Conservation (phyloP, 2,329 filamentous ascomycete species). For the Colletotrichum magnum region DNA sequence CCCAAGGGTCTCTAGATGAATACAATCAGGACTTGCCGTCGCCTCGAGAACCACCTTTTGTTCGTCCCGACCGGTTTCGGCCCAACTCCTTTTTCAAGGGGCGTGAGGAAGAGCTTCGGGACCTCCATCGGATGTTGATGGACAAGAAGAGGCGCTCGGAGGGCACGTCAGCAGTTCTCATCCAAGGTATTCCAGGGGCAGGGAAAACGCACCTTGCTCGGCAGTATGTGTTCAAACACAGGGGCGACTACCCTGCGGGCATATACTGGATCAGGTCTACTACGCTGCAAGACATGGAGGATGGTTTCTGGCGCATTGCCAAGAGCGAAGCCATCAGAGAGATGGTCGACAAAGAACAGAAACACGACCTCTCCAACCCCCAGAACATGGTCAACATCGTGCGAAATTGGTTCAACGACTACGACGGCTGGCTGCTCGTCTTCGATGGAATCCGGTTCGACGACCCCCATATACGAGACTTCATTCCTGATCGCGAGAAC, state of each 20-base stretch:
- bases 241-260: constrained; percentile 72
- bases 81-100: constrained; percentile 75
- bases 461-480: constrained; percentile 67
- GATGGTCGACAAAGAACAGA: constrained; percentile 52
- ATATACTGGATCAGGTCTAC: constrained; percentile 80
- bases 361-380: constrained; percentile 54
- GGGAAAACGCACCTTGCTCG: constrained; percentile 79
- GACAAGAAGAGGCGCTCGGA: constrained; percentile 68
- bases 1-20: neutral
- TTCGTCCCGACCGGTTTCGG: constrained; percentile 70
- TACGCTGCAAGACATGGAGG: constrained; percentile 69
- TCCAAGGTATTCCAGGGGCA: constrained; percentile 75
- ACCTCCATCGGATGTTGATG: constrained; percentile 72
- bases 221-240: constrained; percentile 75
- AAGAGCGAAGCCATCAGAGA: constrained; percentile 67
- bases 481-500: constrained; percentile 74
- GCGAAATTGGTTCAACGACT: constrained; percentile 72
- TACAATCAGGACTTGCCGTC: neutral
- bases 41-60: constrained; percentile 48
- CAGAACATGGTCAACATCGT: constrained; percentile 69
- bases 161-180: constrained; percentile 74
- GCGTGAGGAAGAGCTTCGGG: constrained; percentile 68
- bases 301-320: constrained; percentile 77
- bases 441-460: constrained; percentile 78
- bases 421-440: constrained; percentile 76